Percentiles rank a stretch among this genome's conserved stretches.
Evolutionary conservation across 345 rosid genomes (phyloP).

Genomic region (Arabidopsis arenosa): DNA sequence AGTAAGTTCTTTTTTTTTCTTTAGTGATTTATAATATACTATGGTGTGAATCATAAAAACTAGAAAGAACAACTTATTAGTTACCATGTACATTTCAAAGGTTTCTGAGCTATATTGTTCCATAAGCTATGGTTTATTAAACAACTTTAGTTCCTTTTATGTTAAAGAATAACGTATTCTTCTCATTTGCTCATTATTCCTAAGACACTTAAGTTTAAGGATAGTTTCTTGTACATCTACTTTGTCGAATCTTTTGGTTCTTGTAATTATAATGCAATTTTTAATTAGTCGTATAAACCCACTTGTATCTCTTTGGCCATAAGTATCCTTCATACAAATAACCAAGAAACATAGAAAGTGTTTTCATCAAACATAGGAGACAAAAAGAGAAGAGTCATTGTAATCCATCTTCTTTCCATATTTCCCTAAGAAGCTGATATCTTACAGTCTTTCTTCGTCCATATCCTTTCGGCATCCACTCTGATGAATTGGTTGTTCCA

Average conservation of each 20-base stretch:
- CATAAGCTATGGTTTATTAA: neutral
- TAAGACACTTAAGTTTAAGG: neutral
- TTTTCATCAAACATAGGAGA: neutral
- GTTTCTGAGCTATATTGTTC: neutral
- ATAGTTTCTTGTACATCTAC: no score
- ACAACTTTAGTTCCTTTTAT: neutral
- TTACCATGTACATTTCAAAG: no score
- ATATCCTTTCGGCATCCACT: slow-evolving; percentile 56
- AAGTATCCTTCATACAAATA: neutral
- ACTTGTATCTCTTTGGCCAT: slow-evolving; percentile 12
- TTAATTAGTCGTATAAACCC: neutral
- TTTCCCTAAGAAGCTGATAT: slow-evolving; percentile 74
- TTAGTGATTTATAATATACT: no score
- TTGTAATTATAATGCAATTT: neutral
- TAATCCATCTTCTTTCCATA: slow-evolving; percentile 67
- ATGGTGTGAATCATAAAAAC: no score
- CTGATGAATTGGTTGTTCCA: slow-evolving; percentile 48
- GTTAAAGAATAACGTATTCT: neutral
- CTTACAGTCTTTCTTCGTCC: slow-evolving; percentile 62
- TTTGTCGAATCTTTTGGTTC: neutral
- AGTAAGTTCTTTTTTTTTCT: no score
- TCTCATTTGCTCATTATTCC: neutral
- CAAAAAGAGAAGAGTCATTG: neutral
- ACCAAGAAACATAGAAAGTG: slow-evolving; percentile 10
- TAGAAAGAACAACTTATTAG: no score